A percentile compares a stretch with the other conserved stretches of the same genome.
phyloP scores from a whole-genome alignment of 345 rosid species.

The Viola odorata region DNA sequence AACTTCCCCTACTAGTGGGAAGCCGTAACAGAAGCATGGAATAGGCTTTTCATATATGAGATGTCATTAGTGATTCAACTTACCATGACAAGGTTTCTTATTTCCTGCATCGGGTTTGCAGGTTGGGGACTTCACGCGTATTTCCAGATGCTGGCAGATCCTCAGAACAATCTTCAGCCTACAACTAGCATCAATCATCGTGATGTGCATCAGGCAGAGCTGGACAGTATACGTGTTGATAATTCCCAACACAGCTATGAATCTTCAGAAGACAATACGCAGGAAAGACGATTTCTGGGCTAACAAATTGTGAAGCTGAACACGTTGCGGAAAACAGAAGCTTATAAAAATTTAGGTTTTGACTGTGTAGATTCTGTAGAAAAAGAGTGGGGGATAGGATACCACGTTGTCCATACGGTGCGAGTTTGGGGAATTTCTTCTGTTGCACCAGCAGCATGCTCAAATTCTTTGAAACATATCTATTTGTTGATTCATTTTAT shows the following conservation, averaged over 20 bases:
- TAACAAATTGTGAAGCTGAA: slow-evolving; percentile 8
- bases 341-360: slow-evolving; percentile 10
- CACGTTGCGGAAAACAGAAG: too few relatives aligned
- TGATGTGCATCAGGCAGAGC: slow-evolving; percentile 37
- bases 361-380: not conserved
- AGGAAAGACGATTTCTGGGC: slow-evolving; percentile 41
- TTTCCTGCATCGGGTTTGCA: slow-evolving; percentile 15
- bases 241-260: slow-evolving; percentile 33
- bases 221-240: slow-evolving; percentile 46
- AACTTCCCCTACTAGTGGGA: too few relatives aligned
- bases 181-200: slow-evolving; percentile 23
- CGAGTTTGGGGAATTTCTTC: not conserved
- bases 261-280: slow-evolving; percentile 22
- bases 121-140: slow-evolving; percentile 99
- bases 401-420: not conserved
- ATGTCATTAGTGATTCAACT: not conserved
- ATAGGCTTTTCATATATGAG: too few relatives aligned
- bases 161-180: slow-evolving; percentile 36
- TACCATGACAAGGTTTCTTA: not conserved
- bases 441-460: not conserved
- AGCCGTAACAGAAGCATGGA: too few relatives aligned
- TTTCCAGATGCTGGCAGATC: slow-evolving; percentile 75
- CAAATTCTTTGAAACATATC: not conserved
- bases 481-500: slow-evolving; percentile 2
- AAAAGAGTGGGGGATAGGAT: slow-evolving; percentile 2